Percentiles rank a stretch among this genome's conserved stretches.
Conservation (phyloP, 2,329 filamentous ascomycete species). For the Blastomyces percursus region DNA sequence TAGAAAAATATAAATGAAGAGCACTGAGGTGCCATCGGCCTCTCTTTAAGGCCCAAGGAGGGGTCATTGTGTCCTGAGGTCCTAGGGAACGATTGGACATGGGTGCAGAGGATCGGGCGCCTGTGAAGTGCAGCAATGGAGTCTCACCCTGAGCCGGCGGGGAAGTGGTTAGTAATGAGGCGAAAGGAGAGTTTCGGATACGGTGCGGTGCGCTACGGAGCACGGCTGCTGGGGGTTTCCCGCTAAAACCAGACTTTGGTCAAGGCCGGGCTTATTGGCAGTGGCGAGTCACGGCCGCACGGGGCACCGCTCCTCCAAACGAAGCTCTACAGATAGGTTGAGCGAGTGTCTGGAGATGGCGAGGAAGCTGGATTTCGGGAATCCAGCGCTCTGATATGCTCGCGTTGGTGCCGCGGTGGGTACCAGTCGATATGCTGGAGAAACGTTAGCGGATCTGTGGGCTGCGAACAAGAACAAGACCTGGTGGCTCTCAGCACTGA, state of each 20-base stretch:
- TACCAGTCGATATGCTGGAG: background rate
- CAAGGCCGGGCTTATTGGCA: background rate
- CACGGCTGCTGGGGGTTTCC: background rate
- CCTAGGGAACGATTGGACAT: background rate
- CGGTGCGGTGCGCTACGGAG: slow-evolving; percentile 7
- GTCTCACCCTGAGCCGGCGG: background rate
- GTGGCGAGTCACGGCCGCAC: slow-evolving; percentile 3
- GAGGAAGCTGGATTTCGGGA: slow-evolving; percentile 3
- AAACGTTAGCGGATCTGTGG: background rate
- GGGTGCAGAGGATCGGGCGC: slow-evolving; percentile 2
- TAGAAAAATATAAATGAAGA: background rate
- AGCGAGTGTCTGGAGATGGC: background rate
- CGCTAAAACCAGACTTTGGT: slow-evolving; percentile 1
- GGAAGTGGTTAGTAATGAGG: background rate
- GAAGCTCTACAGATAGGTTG: background rate
- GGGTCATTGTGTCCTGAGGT: background rate
- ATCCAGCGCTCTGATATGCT: slow-evolving; percentile 4
- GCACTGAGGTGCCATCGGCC: background rate
- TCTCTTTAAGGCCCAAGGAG: slow-evolving; percentile 4
- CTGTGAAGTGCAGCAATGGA: background rate
- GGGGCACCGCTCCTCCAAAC: background rate
- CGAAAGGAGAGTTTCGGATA: slow-evolving; percentile 4
- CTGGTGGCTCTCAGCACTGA: background rate
- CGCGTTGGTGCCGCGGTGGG: background rate
- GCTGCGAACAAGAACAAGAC: slow-evolving; percentile 1